phyloP scores from a whole-genome alignment of 345 rosid genomes.

The Abelmoschus esculentus region DNA sequence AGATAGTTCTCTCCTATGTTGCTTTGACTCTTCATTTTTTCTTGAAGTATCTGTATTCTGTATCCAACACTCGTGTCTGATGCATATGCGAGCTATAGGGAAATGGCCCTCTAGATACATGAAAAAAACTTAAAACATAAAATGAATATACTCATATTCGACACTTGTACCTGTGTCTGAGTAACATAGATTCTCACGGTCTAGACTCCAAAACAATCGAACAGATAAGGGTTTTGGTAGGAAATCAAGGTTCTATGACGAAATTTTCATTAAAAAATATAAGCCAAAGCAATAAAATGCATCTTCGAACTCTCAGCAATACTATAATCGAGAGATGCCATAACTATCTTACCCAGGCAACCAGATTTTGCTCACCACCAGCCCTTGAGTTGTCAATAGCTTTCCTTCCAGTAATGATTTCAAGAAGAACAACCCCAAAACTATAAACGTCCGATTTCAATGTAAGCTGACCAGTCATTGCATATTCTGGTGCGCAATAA shows the following conservation, averaged over 20 bases:
- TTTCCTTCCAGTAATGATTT: constrained; percentile 63
- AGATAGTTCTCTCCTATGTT: neutral
- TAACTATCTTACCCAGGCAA: constrained; percentile 52
- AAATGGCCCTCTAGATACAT: neutral
- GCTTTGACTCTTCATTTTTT: neutral
- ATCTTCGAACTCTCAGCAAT: neutral
- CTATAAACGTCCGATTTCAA: constrained; percentile 62
- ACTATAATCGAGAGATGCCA: constrained; percentile 3
- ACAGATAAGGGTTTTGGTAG: neutral
- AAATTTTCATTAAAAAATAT: neutral
- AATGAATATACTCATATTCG: neutral
- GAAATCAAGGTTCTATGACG: neutral
- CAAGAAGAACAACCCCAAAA: constrained; percentile 61
- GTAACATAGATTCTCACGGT: neutral
- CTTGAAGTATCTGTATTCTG: neutral
- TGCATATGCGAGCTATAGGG: neutral
- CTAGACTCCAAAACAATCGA: neutral
- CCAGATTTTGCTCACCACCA: constrained; percentile 55
- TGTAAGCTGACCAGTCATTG: constrained; percentile 74
- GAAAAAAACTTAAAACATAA: neutral
- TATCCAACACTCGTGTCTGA: neutral
- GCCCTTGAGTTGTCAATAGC: constrained; percentile 50
- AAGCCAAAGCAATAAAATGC: neutral
- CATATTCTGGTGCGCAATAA: constrained; percentile 71
- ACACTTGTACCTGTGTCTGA: neutral